Conservation (phyloP, 2,329 filamentous ascomycete species). For the Pestalotiopsis sp. region DNA sequence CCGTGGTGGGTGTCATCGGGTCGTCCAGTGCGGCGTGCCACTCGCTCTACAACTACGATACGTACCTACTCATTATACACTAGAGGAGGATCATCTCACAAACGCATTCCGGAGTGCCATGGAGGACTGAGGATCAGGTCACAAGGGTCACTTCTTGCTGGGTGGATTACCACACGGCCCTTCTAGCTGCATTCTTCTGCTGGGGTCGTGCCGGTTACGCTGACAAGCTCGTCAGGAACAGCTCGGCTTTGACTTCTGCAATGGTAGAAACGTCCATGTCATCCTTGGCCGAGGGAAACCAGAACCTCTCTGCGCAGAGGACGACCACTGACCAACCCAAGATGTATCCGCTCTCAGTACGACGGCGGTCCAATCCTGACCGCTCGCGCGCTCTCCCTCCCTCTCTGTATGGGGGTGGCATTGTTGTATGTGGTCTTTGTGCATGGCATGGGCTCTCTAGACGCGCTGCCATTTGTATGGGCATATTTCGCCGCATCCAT, state of each 20-base stretch:
- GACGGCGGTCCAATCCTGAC: neutral
- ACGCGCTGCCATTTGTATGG: neutral
- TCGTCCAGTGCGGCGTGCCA: neutral
- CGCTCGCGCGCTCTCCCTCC: neutral
- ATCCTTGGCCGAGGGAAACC: conserved; percentile 1
- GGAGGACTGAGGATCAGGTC: conserved; percentile 1
- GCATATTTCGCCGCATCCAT: neutral
- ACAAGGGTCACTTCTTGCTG: neutral
- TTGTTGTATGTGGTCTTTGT: neutral
- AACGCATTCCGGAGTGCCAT: neutral
- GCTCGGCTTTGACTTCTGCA: conserved; percentile 11
- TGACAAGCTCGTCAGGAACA: conserved; percentile 10
- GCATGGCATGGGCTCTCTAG: neutral
- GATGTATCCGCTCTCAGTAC: conserved; percentile 2
- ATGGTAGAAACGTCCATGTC: conserved; percentile 5
- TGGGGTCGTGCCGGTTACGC: conserved; percentile 1
- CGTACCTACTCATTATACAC: neutral
- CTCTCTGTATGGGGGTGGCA: neutral
- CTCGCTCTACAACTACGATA: neutral
- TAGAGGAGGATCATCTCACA: neutral
- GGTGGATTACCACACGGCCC: conserved; percentile 12
- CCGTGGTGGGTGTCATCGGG: conserved; percentile 10
- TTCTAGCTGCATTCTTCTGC: conserved; percentile 10
- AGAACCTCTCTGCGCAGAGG: neutral
- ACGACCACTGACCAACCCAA: neutral